These are phyloP conservation scores for Mycena capillaripes DNA, from an alignment of 768 basidiomycete species.

Conservation along the genomic window DNA sequence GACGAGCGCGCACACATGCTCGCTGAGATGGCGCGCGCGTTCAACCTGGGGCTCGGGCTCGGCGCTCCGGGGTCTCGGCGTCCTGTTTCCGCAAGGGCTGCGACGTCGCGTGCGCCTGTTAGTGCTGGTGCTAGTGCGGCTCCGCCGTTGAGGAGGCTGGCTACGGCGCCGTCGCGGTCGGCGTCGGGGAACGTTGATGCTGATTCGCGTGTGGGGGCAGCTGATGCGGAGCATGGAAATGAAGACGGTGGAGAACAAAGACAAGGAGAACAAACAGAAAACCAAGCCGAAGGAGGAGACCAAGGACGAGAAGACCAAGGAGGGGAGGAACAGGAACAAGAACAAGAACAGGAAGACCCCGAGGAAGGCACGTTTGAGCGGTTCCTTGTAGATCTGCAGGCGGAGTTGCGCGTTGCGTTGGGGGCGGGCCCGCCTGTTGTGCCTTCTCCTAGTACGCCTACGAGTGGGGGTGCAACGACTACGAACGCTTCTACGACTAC, in stretches of 20 bases:
- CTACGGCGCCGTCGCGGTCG: too few species aligned
- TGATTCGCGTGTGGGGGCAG: too few species aligned
- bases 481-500: too few species aligned
- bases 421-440: conserved; percentile 45
- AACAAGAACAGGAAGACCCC: neutral
- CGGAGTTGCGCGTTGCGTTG: conserved; percentile 76
- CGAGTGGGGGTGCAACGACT: too few species aligned
- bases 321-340: neutral
- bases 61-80: neutral
- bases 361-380: conserved; percentile 82
- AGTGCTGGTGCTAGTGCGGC: neutral
- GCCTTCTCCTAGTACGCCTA: conserved; percentile 34
- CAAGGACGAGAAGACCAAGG: too few species aligned
- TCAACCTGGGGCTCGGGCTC: conserved; percentile 75
- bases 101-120: too few species aligned
- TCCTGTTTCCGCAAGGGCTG: too few species aligned
- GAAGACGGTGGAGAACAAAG: neutral
- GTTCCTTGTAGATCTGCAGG: conserved; percentile 84
- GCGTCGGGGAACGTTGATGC: too few species aligned
- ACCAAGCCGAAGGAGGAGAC: too few species aligned
- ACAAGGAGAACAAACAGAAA: too few species aligned
- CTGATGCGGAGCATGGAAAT: too few species aligned
- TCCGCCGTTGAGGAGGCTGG: too few species aligned
- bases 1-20: conserved; percentile 81
- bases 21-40: conserved; percentile 85